Evolutionary conservation across 2,329 filamentous ascomycete species (phyloP).

Genomic region (Fusarium sp.): DNA sequence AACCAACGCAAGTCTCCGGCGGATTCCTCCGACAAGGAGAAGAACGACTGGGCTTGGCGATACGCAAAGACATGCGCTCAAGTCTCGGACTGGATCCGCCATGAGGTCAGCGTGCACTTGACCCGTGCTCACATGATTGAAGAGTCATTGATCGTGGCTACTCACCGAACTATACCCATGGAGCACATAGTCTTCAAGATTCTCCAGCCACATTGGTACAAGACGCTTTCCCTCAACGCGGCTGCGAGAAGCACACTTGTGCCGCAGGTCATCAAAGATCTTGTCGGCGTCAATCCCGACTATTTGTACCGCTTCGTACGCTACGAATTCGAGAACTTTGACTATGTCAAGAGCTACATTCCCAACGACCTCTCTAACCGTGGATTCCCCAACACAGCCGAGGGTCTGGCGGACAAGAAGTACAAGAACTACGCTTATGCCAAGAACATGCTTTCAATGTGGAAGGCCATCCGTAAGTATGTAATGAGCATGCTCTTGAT

Average conservation of each 20-base stretch:
- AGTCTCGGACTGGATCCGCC: slow-evolving; percentile 60
- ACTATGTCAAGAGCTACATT: slow-evolving; percentile 58
- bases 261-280: slow-evolving; percentile 56
- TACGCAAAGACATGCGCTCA: slow-evolving; percentile 64
- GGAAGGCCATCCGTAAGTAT: slow-evolving; percentile 56
- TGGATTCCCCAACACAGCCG: slow-evolving; percentile 53
- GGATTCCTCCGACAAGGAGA: slow-evolving; percentile 39
- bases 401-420: slow-evolving; percentile 48
- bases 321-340: slow-evolving; percentile 56
- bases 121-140: slow-evolving; percentile 59
- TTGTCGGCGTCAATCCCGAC: slow-evolving; percentile 54
- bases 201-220: slow-evolving; percentile 61
- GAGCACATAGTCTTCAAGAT: slow-evolving; percentile 58
- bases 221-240: slow-evolving; percentile 62
- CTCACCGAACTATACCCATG: slow-evolving; percentile 54
- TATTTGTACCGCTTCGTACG: slow-evolving; percentile 53
- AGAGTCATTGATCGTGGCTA: slow-evolving; percentile 60
- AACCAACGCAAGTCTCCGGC: slow-evolving; percentile 55
- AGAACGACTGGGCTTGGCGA: slow-evolving; percentile 61
- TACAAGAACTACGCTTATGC: slow-evolving; percentile 64
- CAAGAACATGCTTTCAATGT: slow-evolving; percentile 58
- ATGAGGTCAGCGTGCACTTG: slow-evolving; percentile 61
- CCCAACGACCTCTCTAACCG: slow-evolving; percentile 57
- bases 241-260: slow-evolving; percentile 58
- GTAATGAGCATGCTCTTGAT: slow-evolving; percentile 53